These are phyloP conservation scores for Boletus sp. DNA, from an alignment of 768 basidiomycete species.

Conservation along the genomic window DNA sequence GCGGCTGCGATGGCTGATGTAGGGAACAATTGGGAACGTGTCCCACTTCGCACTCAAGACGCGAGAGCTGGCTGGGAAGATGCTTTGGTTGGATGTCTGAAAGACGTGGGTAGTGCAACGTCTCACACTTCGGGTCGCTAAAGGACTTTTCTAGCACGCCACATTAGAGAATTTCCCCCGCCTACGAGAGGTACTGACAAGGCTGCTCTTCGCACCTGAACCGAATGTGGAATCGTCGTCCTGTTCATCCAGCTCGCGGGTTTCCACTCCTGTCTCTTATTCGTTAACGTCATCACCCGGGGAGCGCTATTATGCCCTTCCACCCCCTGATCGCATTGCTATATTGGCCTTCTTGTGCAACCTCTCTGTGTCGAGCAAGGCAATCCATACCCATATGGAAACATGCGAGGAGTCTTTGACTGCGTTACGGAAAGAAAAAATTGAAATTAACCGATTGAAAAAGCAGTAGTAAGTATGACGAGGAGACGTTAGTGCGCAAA, in stretches of 20 bases:
- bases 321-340: slow-evolving; percentile 75
- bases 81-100: slow-evolving; percentile 80
- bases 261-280: slow-evolving; percentile 44
- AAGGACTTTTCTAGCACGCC: slow-evolving; percentile 54
- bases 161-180: slow-evolving; percentile 68
- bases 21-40: slow-evolving; percentile 85
- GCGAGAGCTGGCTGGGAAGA: slow-evolving; percentile 89
- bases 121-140: not conserved
- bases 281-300: slow-evolving; percentile 49
- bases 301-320: slow-evolving; percentile 70
- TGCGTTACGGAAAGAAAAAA: slow-evolving; percentile 90
- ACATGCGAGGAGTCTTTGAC: slow-evolving; percentile 86
- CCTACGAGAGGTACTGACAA: slow-evolving; percentile 66
- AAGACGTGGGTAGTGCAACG: slow-evolving; percentile 65
- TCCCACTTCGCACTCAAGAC: slow-evolving; percentile 68
- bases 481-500: slow-evolving; percentile 6
- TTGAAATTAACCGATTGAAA: slow-evolving; percentile 87
- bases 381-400: slow-evolving; percentile 86
- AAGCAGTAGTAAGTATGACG: slow-evolving; percentile 72
- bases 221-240: slow-evolving; percentile 37
- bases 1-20: slow-evolving; percentile 69
- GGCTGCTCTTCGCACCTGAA: slow-evolving; percentile 69
- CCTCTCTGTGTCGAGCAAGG: slow-evolving; percentile 85
- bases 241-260: slow-evolving; percentile 46
- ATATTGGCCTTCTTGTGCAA: slow-evolving; percentile 89